Evolutionary conservation across 2,329 filamentous ascomycete genomes (phyloP).

Genomic region (Furcasterigmium furcatum): DNA sequence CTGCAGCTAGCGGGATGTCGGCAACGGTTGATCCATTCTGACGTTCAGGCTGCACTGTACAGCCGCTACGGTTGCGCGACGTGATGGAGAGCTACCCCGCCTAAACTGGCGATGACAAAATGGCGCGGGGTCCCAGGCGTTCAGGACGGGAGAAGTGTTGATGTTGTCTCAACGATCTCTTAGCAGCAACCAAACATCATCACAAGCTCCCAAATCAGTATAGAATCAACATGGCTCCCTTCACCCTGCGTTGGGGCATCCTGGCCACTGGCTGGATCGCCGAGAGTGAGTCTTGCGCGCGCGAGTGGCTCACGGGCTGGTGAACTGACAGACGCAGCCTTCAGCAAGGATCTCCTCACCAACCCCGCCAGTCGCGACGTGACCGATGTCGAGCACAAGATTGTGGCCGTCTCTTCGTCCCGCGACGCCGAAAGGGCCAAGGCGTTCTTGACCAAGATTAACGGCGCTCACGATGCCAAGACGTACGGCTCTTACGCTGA

Average conservation of each 20-base stretch:
- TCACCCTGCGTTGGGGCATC: slow-evolving; percentile 56
- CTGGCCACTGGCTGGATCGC: slow-evolving; percentile 59
- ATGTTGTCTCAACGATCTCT: neutral
- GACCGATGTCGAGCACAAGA: slow-evolving; percentile 69
- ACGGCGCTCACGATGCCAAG: slow-evolving; percentile 64
- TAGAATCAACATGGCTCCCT: slow-evolving; percentile 40
- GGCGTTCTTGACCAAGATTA: slow-evolving; percentile 68
- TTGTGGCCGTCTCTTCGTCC: slow-evolving; percentile 79
- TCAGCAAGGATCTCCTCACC: slow-evolving; percentile 75
- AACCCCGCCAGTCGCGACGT: slow-evolving; percentile 69
- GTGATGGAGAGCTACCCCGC: neutral
- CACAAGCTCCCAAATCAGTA: slow-evolving; percentile 3
- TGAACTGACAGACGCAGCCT: slow-evolving; percentile 36
- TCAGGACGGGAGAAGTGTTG: neutral
- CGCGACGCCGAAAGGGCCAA: slow-evolving; percentile 66
- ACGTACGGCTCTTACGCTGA: slow-evolving; percentile 81
- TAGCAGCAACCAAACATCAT: neutral
- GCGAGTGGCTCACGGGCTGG: slow-evolving; percentile 1
- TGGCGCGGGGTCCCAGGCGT: neutral
- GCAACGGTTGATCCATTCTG: neutral
- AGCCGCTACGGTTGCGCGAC: neutral
- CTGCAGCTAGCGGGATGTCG: slow-evolving; percentile 13
- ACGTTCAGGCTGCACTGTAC: too few relatives aligned
- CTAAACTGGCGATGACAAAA: neutral
- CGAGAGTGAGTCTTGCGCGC: slow-evolving; percentile 39